Base-by-base conservation (phyloP, 2,329 filamentous ascomycete species). In the Amauroascus niger region DNA sequence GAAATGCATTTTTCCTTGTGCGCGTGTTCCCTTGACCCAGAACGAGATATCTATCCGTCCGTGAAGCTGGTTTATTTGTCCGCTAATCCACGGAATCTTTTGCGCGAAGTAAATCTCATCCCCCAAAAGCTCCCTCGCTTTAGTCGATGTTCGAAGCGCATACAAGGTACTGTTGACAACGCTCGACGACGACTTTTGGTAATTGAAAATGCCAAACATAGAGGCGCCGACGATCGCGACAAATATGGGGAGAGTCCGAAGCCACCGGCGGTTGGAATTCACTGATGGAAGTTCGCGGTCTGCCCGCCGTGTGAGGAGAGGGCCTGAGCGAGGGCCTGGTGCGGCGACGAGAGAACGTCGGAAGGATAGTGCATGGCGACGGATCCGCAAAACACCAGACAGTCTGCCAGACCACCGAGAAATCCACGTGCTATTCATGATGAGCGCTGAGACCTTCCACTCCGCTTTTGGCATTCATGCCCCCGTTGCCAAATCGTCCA, bases 161-260 rank as follows among this genome's bases (percentile, higher is more conserved):
- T 97, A 98, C 26, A 98, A 80, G 3, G 89, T 93, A 53, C 86
- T 88, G 53, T 82, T 82, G n/a, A 96, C 87, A 28, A 91, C 80
- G 52, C 86, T 87, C 24, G 83, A 88, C n/a, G 87, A 88, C 54
- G 84, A 82, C 71, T 96, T 96, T 70, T 98, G 91, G 80, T 98
- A 97, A 79, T 98, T 98, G 85, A 98, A 97, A 71, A 98, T 96
- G 61, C 86, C 88, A 56, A 94, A 74, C 60, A 84, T 83, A 60
- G 84, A 85, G 53, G 78, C 76, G 47, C 80, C 79, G 62, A 95
- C 81, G 58, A 88, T 75, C 58, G 79, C 70, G 51, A 85, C 67
- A 78, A 97, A 97, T 67, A 95, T 74, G 52, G 91, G 91, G 32
- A 95, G 71, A 0, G 88, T 88, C 62, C 80, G 79, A 53, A 77